phyloP scores from a whole-genome alignment of 1,284 basidiomycete genomes.

The Erythrobasidium hasegawianum region DNA sequence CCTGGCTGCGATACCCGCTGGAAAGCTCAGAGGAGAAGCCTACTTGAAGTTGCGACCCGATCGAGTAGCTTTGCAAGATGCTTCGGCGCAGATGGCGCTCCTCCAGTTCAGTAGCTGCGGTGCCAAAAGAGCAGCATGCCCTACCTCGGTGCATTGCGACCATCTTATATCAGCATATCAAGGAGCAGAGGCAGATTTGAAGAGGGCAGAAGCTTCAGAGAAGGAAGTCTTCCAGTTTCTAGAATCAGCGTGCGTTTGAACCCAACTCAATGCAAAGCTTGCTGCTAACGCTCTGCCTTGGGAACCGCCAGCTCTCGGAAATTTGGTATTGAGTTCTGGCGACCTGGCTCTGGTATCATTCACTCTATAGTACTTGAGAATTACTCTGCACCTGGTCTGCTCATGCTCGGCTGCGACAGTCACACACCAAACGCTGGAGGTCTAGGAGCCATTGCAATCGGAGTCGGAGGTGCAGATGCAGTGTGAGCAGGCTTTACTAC shows the following conservation, averaged over 20 bases:
- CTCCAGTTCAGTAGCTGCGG: slow-evolving; percentile 99
- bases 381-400: slow-evolving; percentile 53
- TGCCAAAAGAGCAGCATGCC: slow-evolving; percentile 75
- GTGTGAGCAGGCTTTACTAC: too few species aligned
- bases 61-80: slow-evolving; percentile 98
- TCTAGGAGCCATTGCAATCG: slow-evolving; percentile 95
- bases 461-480: slow-evolving; percentile 97
- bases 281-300: background rate
- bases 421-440: slow-evolving; percentile 99
- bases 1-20: slow-evolving; percentile 60
- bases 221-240: slow-evolving; percentile 98
- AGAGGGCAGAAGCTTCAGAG: slow-evolving; percentile 83
- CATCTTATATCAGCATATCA: slow-evolving; percentile 69
- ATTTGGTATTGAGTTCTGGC: slow-evolving; percentile 79
- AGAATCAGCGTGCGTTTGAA: slow-evolving; percentile 63
- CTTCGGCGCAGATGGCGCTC: slow-evolving; percentile 90
- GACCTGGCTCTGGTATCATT: slow-evolving; percentile 81
- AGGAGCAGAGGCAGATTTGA: slow-evolving; percentile 75
- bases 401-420: slow-evolving; percentile 70
- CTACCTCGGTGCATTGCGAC: slow-evolving; percentile 89
- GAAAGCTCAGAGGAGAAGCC: slow-evolving; percentile 71
- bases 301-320: slow-evolving; percentile 61
- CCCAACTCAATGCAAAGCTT: slow-evolving; percentile 1
- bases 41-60: slow-evolving; percentile 90
- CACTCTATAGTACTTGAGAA: slow-evolving; percentile 98